A percentile compares a stretch with the other conserved stretches of the same genome.
Conservation (phyloP, 176 grass and related monocot species). For the Luzula sylvatica region DNA sequence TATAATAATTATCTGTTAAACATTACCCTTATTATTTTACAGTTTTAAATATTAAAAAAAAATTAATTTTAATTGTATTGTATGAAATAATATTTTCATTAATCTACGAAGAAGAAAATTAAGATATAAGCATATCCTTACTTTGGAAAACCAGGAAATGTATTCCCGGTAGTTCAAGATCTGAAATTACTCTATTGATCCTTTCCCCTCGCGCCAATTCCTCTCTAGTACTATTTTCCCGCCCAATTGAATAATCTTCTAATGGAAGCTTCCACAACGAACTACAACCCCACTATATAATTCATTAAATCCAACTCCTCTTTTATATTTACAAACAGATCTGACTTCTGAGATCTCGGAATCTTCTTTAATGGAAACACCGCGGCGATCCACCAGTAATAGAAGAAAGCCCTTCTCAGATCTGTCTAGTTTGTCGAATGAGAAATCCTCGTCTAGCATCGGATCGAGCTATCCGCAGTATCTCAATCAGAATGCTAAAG, state of each 20-base stretch:
- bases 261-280: background rate
- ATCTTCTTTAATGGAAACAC: background rate
- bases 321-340: background rate
- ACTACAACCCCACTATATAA: background rate
- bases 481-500: too few species aligned
- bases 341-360: background rate
- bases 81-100: too few species aligned
- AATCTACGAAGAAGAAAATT: too few species aligned
- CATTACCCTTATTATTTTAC: too few species aligned
- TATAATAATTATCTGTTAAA: too few species aligned
- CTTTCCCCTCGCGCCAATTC: background rate
- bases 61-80: too few species aligned
- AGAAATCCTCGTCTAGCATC: slow-evolving; percentile 3
- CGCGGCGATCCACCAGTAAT: background rate
- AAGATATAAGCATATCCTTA: too few species aligned
- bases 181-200: background rate
- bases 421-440: background rate
- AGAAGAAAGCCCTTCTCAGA: background rate
- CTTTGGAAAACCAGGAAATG: too few species aligned
- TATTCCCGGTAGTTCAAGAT: background rate
- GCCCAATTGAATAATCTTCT: background rate
- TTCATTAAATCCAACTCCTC: background rate
- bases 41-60: too few species aligned
- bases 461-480: slow-evolving; percentile 5
- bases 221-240: background rate